Conservation (phyloP, 306 rosid genomes). For the Styphnolobium japonicum region DNA sequence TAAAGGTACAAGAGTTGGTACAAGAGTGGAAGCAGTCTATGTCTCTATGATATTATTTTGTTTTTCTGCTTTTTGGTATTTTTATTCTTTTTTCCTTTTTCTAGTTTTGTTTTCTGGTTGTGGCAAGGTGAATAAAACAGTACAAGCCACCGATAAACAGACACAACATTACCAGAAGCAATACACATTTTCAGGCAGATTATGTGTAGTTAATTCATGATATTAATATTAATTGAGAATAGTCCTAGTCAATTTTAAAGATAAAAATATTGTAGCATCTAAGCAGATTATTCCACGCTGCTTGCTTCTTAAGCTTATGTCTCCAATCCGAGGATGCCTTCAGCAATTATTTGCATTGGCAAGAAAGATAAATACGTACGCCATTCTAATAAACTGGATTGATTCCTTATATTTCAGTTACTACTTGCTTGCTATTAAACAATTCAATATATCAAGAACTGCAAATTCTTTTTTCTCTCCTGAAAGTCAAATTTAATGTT, state of each 20-base stretch:
- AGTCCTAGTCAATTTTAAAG: background rate
- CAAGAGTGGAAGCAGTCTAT: background rate
- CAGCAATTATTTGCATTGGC: slow-evolving; percentile 10
- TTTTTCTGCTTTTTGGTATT: background rate
- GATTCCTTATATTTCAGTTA: too few species aligned
- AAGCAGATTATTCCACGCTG: slow-evolving; percentile 33
- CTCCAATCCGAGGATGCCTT: slow-evolving; percentile 9
- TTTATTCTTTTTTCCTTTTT: background rate
- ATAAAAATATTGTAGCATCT: background rate
- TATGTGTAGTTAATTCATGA: background rate
- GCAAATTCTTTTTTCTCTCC: background rate
- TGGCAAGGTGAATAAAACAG: background rate
- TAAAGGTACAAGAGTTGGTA: too few species aligned
- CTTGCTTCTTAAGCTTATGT: slow-evolving; percentile 34
- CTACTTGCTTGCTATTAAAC: background rate
- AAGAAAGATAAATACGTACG: background rate
- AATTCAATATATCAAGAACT: background rate
- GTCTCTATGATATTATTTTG: background rate
- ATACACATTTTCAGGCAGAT: slow-evolving; percentile 15
- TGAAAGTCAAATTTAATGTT: background rate
- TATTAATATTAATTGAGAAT: background rate
- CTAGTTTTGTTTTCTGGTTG: background rate
- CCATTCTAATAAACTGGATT: background rate
- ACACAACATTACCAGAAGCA: slow-evolving; percentile 18
- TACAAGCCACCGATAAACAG: background rate